Percentiles rank a stretch among this genome's conserved stretches.
Evolutionary conservation across 805 yeast species (phyloP).

Genomic region (Candida nonsorbophila): DNA sequence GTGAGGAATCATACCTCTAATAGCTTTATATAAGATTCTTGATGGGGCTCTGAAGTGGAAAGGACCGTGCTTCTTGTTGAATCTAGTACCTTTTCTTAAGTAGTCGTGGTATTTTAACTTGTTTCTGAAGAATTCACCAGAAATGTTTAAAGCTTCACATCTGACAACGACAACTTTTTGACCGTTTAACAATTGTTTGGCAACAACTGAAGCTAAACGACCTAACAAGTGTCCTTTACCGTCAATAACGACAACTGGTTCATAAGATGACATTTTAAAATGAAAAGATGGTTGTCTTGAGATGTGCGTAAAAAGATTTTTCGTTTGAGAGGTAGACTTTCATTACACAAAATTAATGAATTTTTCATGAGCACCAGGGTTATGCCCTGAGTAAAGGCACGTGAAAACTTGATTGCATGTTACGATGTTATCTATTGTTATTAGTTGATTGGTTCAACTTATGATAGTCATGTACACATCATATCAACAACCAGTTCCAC

Average conservation of each 20-base stretch:
- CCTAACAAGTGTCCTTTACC: slow-evolving; percentile 99
- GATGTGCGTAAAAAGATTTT: too few species aligned
- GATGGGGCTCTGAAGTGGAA: slow-evolving; percentile 99
- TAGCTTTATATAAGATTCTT: slow-evolving; percentile 98
- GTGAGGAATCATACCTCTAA: slow-evolving; percentile 99
- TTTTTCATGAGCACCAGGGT: too few species aligned
- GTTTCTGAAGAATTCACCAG: slow-evolving; percentile 99
- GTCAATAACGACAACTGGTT: slow-evolving; percentile 97
- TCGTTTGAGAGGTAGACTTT: too few species aligned
- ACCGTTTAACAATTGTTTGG: slow-evolving; percentile 97
- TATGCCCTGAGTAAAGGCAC: too few species aligned
- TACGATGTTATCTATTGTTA: too few species aligned
- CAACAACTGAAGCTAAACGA: slow-evolving; percentile 97
- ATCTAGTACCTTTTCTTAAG: slow-evolving; percentile 98
- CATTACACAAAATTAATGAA: too few species aligned
- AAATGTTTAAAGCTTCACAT: slow-evolving; percentile 95
- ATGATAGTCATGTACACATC: too few species aligned
- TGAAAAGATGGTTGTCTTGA: slow-evolving; percentile 18
- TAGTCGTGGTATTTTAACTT: slow-evolving; percentile 99
- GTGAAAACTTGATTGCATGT: too few species aligned
- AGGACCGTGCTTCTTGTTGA: slow-evolving; percentile 98
- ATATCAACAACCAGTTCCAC: too few species aligned
- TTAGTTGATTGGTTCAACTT: too few species aligned
- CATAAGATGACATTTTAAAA: slow-evolving; percentile 79
- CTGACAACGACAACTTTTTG: slow-evolving; percentile 97